Base-by-base conservation (phyloP, 805 yeast genomes). In the Cyberlindnera mississippiensis region DNA sequence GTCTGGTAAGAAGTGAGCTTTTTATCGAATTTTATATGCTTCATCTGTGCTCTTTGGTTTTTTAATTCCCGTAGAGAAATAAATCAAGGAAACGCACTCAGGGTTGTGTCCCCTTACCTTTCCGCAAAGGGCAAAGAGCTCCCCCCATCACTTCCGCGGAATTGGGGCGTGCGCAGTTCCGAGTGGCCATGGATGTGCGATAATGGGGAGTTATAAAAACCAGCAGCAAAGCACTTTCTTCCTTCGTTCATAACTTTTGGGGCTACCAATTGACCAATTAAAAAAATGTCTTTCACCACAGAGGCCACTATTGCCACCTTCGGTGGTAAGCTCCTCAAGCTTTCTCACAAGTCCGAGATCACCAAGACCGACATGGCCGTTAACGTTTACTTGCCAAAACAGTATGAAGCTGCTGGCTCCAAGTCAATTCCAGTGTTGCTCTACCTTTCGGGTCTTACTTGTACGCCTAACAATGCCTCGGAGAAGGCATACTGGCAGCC, bases 401-500 rank as follows among this genome's bases (percentile, higher is more conserved):
- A 68, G 45, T 71, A 71, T 53, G 55, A 15, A 20, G 29, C 49
- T 4, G 46, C 53, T 9, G 33, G 55, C 30, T 45, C 56, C 4
- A 63, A 63, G 28, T 58, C 66, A 16, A 64, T 84, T 19, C 98
- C 99, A 1, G 86, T 85, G 0, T 61, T 91, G 46, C 63, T 85
- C 49, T 91, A 81, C 57, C 72, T 91, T 17, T 82, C 96, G 2
- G 99, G 99, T 1, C 72, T 91, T 52, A 87, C 97, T 0, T 91
- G 98, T 62, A 81, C 95, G 1, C 96, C 96, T 36, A 80, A 86
- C 67, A 93, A 90, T 60, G 96, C 95, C 41, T 73, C 90, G 9
- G 98, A 93, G 61, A 93, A 93, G 72, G 96, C 96, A 1, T 86
- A 82, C 53, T 75, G 90, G 69, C 91, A 82, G 54, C 76, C 80